Conservation (phyloP, 2,329 filamentous ascomycete genomes). For the Cercospora zeina region DNA sequence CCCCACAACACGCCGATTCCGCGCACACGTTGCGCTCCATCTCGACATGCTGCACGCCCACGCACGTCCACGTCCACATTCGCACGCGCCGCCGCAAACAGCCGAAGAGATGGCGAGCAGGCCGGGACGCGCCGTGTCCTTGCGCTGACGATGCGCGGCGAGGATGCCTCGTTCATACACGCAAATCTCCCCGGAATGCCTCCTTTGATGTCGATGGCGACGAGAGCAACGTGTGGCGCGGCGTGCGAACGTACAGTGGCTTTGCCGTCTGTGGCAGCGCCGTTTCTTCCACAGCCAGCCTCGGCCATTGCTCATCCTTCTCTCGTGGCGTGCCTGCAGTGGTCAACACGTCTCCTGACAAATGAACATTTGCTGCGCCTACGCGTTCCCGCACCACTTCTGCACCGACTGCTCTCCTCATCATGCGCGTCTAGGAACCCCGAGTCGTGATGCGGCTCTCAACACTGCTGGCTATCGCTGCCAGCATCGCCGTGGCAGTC, state of each 20-base stretch:
- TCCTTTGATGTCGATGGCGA: too few species aligned
- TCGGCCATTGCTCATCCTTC: neutral
- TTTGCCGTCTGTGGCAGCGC: neutral
- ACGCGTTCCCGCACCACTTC: neutral
- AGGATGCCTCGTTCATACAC: neutral
- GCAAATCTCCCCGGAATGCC: too few species aligned
- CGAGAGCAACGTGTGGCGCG: neutral
- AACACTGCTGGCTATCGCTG: neutral
- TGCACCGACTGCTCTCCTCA: neutral
- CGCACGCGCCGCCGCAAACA: neutral
- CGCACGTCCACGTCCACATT: neutral
- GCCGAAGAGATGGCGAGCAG: neutral
- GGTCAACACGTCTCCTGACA: conserved; percentile 1
- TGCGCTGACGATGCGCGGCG: neutral
- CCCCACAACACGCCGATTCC: neutral
- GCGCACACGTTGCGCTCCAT: neutral
- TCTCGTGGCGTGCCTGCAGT: conserved; percentile 4
- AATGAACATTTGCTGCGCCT: neutral
- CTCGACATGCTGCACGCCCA: neutral
- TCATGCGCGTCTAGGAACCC: neutral
- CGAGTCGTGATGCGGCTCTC: neutral
- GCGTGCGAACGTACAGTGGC: neutral
- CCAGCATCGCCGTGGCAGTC: conserved; percentile 1
- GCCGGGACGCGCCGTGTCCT: neutral
- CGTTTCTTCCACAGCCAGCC: conserved; percentile 8